Conservation (phyloP, 441 rosid species). For the Populus hybrid region DNA sequence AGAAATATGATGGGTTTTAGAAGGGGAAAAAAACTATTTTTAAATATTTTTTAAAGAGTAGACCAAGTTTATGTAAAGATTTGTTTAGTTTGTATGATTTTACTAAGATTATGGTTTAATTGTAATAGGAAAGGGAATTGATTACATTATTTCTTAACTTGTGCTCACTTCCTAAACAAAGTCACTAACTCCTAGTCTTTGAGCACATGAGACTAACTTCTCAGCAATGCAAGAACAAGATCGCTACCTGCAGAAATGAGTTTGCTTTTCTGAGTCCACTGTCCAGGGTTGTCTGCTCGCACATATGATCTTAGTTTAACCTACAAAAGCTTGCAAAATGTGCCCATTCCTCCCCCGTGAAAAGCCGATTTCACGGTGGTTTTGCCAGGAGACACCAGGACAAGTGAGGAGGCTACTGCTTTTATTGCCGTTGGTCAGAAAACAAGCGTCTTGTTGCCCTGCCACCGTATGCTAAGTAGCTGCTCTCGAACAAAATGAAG, state of each 20-base stretch:
- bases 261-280: neutral
- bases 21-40: too few species aligned
- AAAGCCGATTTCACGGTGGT: too few species aligned
- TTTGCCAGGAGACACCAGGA: too few species aligned
- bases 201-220: neutral
- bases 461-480: neutral
- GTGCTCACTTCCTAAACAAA: neutral
- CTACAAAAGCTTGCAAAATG: neutral
- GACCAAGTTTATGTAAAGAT: neutral
- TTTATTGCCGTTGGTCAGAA: too few species aligned
- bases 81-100: neutral
- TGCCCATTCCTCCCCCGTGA: too few species aligned
- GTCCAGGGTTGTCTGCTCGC: neutral
- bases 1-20: neutral
- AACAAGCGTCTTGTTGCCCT: neutral
- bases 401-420: too few species aligned
- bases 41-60: too few species aligned
- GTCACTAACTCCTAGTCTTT: neutral
- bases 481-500: neutral
- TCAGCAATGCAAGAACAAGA: neutral
- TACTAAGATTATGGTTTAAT: too few species aligned
- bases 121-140: too few species aligned
- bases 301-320: neutral
- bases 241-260: neutral
- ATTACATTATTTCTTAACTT: too few species aligned